Conservation (phyloP, 2,329 filamentous ascomycete genomes). For the Colletotrichum musicola region DNA sequence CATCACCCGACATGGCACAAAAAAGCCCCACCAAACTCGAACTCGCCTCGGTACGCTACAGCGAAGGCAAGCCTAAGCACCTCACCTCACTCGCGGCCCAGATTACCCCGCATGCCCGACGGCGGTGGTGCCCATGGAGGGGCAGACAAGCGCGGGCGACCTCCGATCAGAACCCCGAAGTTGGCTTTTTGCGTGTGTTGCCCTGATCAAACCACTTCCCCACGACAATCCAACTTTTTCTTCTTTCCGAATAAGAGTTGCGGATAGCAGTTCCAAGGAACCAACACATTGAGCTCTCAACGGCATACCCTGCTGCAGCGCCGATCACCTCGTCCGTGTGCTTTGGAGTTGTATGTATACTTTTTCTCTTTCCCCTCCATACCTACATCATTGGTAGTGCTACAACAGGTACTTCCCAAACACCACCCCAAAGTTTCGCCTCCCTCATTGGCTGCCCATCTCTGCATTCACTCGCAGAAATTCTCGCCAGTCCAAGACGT, state of each 20-base stretch:
- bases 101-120: slow-evolving; percentile 34
- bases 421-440: background rate
- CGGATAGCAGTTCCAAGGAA: slow-evolving; percentile 4
- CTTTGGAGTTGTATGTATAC: background rate
- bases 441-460: slow-evolving; percentile 22
- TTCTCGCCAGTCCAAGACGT: background rate
- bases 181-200: background rate
- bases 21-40: too few species aligned
- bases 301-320: background rate
- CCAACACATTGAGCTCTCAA: background rate
- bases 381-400: too few species aligned
- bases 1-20: too few species aligned
- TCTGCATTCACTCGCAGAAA: slow-evolving; percentile 30
- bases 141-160: slow-evolving; percentile 5
- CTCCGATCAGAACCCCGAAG: slow-evolving; percentile 12
- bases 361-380: background rate
- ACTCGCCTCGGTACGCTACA: too few species aligned
- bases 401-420: background rate
- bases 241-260: background rate
- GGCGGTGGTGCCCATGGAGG: slow-evolving; percentile 19
- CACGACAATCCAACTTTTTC: slow-evolving; percentile 18
- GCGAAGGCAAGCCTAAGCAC: background rate
- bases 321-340: slow-evolving; percentile 9
- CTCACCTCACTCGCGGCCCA: too few species aligned
- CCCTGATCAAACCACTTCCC: slow-evolving; percentile 10